Base-by-base conservation (phyloP, 495 filamentous ascomycete genomes). In the Talaromyces trachyspermus region DNA sequence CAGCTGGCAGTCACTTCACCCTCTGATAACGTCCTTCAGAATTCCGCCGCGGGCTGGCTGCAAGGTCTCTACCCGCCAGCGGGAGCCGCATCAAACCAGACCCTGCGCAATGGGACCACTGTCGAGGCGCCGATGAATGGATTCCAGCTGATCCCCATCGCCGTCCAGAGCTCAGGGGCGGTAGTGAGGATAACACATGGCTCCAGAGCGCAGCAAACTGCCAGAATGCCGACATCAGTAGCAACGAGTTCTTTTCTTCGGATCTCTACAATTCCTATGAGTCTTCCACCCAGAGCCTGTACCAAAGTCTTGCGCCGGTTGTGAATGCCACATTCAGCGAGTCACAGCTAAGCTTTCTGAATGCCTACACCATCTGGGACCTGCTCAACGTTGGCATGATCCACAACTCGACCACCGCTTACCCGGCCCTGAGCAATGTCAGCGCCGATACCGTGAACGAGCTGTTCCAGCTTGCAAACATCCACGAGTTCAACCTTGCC, bases 221-320 rank as follows among this genome's bases (percentile, higher is more conserved):
- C 68, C 64, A 64, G 24, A 80, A 79, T 51, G 81, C 84, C 20
- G 65, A 70, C 6, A 58, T 76, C 46, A 86, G 81, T 69, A 86
- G 82, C 42, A 80, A 88, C 63, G 74, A 77, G 58, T 90, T 86
- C 60, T 86, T 84, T 63, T 54, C 45, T n/a, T 81, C 81, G 6
- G 45, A 63, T 11, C 69, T 81, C 23, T 88, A 88, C 62, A 58
- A 63, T 20, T 54, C 54, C 8, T 60, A 78, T 32, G 58, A 78
- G 7, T 54, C 62, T 26, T 69, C 69, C 47, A 89, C 84, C 50
- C 54, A 64, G 53, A 66, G 60, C 47, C 84, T 89, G 69, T 89
- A 90, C 72, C 48, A 74, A 55, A 69, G 63, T 22, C 53, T 91
- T 24, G 59, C 77, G 10, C 78, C 83, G 7, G 64, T 83, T 32